Evolutionary conservation across 192 early-diverging fungal species (phyloP), one percentile per base, ranked within the genome.

Genomic region (Coemansia sp.): DNA sequence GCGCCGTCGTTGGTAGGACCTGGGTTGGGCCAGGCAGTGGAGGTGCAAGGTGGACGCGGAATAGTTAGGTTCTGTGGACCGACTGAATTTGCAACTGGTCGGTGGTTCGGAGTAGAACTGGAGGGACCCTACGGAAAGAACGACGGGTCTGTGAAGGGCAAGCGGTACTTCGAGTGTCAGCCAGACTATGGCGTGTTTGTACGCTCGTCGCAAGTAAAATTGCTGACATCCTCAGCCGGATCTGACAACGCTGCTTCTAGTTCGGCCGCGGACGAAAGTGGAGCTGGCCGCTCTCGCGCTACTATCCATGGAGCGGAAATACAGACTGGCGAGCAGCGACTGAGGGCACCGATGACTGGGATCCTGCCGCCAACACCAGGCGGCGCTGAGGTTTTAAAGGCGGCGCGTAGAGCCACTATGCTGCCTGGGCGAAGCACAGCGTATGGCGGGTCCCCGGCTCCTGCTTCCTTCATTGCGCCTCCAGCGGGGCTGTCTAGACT

Each of bases 101-200:
- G 84, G 67, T 98, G 95, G 95, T 86, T 95, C 42, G 97, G 97
- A 35, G 80, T 98, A 7, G 97, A 96, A 70, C 86, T 97, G 1
- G 93, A 94, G 72, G 69, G 83, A 17, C 79, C 87, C 0, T 55
- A 63, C 23, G 93, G 93, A 32, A 95, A 95, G 63, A 95, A 95
- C 74, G 84, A 88, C 64, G 93, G 93, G 10, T 87, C 86, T 1
- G 91, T 95, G 17, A 78, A 90, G 33, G 93, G 91, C 43, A 86
- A 86, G 69, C 80, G 87, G 0, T 95, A 95, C 77, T 95, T 95
- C 87, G 86, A 89, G 37, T 95, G 93, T 65, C 83, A 57, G 52
- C 66, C 87, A 6, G 75, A 86, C 46, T 88, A 93, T 65, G 93
- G 92, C 65, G 85, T 93, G 43, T 95, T 95, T 89, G 91, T 93